Conservation (phyloP, 306 rosid genomes). For the Vigna mungo region DNA sequence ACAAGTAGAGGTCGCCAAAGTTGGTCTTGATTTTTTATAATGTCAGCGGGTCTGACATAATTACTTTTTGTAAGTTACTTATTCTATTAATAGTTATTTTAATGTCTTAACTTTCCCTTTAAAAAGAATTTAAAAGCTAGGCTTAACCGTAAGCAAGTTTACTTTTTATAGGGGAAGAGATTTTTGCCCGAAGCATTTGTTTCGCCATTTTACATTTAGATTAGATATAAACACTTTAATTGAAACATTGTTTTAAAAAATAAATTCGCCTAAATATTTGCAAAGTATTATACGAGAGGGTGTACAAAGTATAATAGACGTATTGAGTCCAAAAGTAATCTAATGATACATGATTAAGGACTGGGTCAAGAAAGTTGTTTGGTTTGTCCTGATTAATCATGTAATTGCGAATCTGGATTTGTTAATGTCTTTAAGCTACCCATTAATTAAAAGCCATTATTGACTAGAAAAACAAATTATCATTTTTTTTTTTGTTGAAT, state of each 20-base stretch:
- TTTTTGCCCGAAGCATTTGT: neutral
- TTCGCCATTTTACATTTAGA: neutral
- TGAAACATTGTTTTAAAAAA: neutral
- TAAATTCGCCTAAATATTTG: neutral
- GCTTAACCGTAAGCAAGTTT: neutral
- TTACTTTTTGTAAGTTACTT: too few relatives aligned
- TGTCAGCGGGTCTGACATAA: neutral
- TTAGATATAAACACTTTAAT: neutral
- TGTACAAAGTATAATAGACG: neutral
- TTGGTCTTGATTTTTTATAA: neutral
- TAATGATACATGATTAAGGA: neutral
- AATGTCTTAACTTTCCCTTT: neutral
- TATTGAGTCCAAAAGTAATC: neutral
- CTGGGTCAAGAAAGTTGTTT: neutral
- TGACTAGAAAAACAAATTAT: neutral
- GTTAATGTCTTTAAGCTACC: neutral
- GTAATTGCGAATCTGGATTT: slow-evolving; percentile 35
- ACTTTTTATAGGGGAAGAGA: neutral
- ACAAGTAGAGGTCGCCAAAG: too few relatives aligned
- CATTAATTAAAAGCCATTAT: neutral
- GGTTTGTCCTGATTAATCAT: neutral
- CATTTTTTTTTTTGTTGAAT: neutral
- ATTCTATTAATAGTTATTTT: neutral
- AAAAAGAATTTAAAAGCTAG: neutral
- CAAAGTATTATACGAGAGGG: neutral